Evolutionary conservation across 192 early-diverging fungal genomes (phyloP).

Genomic region (Backusella sp.): DNA sequence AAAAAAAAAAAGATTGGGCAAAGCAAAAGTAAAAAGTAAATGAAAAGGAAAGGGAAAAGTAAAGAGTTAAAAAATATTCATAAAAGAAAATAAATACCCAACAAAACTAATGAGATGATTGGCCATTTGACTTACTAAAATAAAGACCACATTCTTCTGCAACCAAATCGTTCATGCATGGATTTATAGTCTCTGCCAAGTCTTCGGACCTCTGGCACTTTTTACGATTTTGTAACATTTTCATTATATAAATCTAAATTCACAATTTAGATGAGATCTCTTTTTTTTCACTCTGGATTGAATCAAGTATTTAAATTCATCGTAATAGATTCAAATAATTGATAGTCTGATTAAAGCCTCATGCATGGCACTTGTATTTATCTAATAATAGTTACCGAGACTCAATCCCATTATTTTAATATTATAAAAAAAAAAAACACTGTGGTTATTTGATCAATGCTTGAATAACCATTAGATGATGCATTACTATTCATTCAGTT

Average conservation of each 20-base stretch:
- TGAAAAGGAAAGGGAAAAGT: neutral
- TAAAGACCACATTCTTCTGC: constrained; percentile 1
- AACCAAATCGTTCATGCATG: constrained; percentile 1
- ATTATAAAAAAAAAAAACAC: neutral
- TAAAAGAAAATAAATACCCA: neutral
- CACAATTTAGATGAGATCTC: neutral
- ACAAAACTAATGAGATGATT: neutral
- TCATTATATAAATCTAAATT: neutral
- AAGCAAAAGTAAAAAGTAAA: neutral
- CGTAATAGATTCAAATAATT: neutral
- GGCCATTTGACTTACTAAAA: constrained; percentile 8
- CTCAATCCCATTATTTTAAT: neutral
- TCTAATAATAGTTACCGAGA: neutral
- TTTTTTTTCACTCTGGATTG: neutral
- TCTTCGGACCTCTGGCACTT: neutral
- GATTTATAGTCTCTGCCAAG: neutral
- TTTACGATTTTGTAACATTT: neutral
- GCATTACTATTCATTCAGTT: neutral
- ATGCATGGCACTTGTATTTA: neutral
- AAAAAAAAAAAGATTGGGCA: neutral
- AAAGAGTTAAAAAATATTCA: neutral
- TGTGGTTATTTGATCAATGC: neutral
- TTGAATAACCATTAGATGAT: neutral
- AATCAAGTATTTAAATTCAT: neutral
- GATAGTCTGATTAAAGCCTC: neutral